Percentiles rank a stretch among this genome's conserved stretches.
phyloP scores from a whole-genome alignment of 2,329 filamentous ascomycete species.

The Cytospora piceicola region DNA sequence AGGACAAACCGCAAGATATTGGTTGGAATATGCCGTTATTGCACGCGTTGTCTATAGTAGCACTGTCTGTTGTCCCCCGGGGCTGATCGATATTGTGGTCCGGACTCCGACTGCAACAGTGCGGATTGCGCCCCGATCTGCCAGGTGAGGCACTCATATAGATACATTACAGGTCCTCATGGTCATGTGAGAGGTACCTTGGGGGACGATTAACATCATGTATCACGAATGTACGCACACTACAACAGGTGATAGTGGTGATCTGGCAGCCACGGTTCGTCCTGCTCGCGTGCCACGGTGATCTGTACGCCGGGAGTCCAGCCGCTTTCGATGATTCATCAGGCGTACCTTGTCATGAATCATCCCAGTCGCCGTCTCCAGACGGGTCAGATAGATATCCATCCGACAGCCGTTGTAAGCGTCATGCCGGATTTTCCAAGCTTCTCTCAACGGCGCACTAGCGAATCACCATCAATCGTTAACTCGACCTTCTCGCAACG shows the following conservation, averaged over 20 bases:
- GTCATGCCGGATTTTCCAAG: not conserved
- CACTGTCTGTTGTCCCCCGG: not conserved
- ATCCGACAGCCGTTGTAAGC: not conserved
- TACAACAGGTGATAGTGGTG: not conserved
- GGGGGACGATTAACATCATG: not conserved
- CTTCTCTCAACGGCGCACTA: not conserved
- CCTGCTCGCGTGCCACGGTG: not conserved
- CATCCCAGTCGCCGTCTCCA: not conserved
- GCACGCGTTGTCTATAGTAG: not conserved
- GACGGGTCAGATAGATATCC: not conserved
- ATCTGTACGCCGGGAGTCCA: not conserved
- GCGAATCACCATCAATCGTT: not conserved
- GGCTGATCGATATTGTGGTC: not conserved
- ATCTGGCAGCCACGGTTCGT: not conserved
- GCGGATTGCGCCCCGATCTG: not conserved
- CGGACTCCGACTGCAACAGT: conserved; percentile 3
- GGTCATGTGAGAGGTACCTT: not conserved
- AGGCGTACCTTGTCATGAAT: not conserved
- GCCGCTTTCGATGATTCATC: conserved; percentile 4
- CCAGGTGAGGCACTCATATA: not conserved
- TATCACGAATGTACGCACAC: not conserved
- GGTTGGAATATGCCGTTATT: not conserved
- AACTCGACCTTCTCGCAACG: not conserved
- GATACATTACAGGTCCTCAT: not conserved
- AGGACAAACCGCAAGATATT: not conserved